phyloP scores from a whole-genome alignment of 2,329 filamentous ascomycete species.

The Colletotrichum brevisporum region DNA sequence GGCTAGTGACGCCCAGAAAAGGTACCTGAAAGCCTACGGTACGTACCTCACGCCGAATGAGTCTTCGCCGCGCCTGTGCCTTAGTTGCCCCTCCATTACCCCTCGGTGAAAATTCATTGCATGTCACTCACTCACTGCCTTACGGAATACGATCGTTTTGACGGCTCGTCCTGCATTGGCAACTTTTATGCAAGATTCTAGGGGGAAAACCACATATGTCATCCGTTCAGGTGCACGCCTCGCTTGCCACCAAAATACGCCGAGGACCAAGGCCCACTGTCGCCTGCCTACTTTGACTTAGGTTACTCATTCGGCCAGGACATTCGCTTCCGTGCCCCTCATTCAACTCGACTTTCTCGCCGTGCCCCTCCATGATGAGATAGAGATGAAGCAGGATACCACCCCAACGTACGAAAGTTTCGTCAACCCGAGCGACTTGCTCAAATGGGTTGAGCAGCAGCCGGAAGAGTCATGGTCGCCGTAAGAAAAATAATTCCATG shows the following conservation, averaged over 20 bases:
- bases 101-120: constrained; percentile 33
- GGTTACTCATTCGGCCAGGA: constrained; percentile 11
- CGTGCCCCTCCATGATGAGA: constrained; percentile 37
- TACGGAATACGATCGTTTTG: constrained; percentile 4
- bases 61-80: constrained; percentile 28
- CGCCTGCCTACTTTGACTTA: no score
- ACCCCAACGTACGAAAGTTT: constrained; percentile 42
- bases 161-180: constrained; percentile 19
- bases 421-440: constrained; percentile 53
- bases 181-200: constrained; percentile 26
- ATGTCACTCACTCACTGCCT: constrained; percentile 11
- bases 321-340: constrained; percentile 35
- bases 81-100: constrained; percentile 3
- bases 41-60: constrained; percentile 15
- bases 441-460: constrained; percentile 61
- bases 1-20: constrained; percentile 6
- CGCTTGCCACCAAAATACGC: constrained; percentile 16
- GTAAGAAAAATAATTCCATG: constrained; percentile 50
- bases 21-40: not conserved
- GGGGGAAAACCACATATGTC: not conserved
- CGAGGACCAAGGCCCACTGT: constrained; percentile 15
- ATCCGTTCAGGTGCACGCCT: constrained; percentile 10
- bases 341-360: constrained; percentile 25
- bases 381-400: constrained; percentile 38
- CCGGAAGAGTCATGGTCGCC: constrained; percentile 50